Conservation (phyloP, 106 monocot genomes). For the Platanthera zijinensis region DNA sequence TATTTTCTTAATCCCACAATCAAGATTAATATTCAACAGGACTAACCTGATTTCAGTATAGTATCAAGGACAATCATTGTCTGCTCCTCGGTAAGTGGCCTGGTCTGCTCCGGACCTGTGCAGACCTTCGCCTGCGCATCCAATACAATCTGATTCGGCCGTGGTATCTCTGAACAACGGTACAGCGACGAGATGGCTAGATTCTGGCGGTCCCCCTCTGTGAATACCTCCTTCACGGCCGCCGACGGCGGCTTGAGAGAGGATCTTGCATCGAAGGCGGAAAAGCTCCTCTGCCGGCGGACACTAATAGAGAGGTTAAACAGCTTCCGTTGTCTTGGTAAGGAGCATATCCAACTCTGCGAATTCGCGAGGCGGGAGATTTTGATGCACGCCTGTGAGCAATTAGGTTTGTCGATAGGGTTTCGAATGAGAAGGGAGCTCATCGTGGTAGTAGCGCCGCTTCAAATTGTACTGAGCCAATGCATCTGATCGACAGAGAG, state of each 20-base stretch:
- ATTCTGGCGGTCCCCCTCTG: constrained; percentile 25
- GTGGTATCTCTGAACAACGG: constrained; percentile 35
- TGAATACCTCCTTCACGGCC: constrained; percentile 21
- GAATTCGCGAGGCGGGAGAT: neutral
- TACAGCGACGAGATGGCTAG: constrained; percentile 65
- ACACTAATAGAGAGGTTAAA: constrained; percentile 1
- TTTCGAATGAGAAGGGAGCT: constrained; percentile 15
- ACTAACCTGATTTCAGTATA: constrained; percentile 80
- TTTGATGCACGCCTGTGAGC: neutral
- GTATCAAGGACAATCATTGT: constrained; percentile 75
- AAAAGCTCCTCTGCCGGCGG: neutral
- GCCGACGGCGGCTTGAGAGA: constrained; percentile 14
- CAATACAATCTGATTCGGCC: constrained; percentile 73
- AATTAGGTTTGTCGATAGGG: constrained; percentile 21
- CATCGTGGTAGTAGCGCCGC: constrained; percentile 12
- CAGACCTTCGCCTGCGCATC: constrained; percentile 87
- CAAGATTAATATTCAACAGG: too few species aligned
- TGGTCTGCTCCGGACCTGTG: constrained; percentile 93
- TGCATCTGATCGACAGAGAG: too few species aligned
- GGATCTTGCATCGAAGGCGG: neutral
- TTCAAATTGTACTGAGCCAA: neutral
- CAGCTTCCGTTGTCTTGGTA: neutral
- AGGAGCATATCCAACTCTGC: constrained; percentile 6
- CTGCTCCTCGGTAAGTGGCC: constrained; percentile 73
- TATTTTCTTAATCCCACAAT: too few species aligned